Conservation (phyloP, 495 filamentous ascomycete genomes). For the Cairneyella variabilis region DNA sequence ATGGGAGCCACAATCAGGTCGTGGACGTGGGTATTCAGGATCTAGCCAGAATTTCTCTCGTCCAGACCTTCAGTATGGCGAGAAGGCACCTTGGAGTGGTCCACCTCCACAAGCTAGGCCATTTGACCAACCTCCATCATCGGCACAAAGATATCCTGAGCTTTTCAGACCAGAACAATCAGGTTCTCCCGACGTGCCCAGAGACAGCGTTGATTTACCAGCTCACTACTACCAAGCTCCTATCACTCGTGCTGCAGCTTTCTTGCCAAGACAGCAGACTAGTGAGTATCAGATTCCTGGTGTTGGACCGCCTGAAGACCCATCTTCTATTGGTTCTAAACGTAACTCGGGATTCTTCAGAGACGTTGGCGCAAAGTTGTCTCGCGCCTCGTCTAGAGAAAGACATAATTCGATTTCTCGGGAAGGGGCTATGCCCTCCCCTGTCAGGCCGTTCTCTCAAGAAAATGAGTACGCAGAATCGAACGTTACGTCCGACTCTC, state of each 20-base stretch:
- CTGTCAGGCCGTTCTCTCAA: constrained; percentile 4
- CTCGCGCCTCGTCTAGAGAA: constrained; percentile 30
- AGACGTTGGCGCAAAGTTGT: constrained; percentile 30
- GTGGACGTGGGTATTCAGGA: constrained; percentile 6
- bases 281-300: constrained; percentile 32
- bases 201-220: constrained; percentile 15
- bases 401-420: constrained; percentile 17
- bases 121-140: constrained; percentile 34
- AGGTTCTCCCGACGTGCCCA: background rate
- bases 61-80: background rate
- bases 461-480: constrained; percentile 34
- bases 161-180: constrained; percentile 24
- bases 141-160: constrained; percentile 34
- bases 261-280: constrained; percentile 34
- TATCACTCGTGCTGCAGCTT: constrained; percentile 24
- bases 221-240: constrained; percentile 24
- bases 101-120: constrained; percentile 15
- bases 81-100: background rate
- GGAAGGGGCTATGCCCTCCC: background rate
- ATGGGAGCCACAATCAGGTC: constrained; percentile 15
- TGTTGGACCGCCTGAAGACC: constrained; percentile 24
- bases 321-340: constrained; percentile 7
- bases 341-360: constrained; percentile 37
- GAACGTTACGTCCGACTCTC: constrained; percentile 29
- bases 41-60: constrained; percentile 6